phyloP scores from a whole-genome alignment of 805 yeast genomes.

The Spencermartinsiella europaea region DNA sequence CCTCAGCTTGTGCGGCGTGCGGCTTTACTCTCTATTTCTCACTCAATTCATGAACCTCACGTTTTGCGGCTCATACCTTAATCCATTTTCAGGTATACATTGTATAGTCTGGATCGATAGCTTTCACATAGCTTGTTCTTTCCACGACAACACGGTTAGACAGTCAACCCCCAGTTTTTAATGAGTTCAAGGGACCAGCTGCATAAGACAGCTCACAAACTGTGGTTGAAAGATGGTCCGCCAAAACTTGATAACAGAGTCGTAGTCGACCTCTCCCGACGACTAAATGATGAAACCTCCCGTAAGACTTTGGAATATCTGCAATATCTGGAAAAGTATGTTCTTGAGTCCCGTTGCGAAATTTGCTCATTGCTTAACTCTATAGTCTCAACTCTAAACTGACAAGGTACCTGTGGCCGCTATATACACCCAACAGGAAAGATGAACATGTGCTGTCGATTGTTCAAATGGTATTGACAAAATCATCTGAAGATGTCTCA shows the following conservation, averaged over 20 bases:
- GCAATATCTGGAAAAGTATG: constrained; percentile 16
- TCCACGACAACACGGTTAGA: too few relatives aligned
- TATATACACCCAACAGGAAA: constrained; percentile 38
- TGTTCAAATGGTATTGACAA: constrained; percentile 17
- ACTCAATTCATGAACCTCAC: too few relatives aligned
- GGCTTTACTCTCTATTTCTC: too few relatives aligned
- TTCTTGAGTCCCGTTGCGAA: neutral
- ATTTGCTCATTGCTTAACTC: neutral
- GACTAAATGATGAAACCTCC: neutral
- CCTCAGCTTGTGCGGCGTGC: too few relatives aligned
- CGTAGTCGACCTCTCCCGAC: neutral
- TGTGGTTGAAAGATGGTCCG: constrained; percentile 4
- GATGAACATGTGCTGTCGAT: constrained; percentile 38
- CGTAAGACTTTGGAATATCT: constrained; percentile 13
- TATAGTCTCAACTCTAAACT: neutral
- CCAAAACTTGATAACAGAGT: constrained; percentile 1
- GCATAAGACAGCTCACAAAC: neutral
- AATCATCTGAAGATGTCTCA: constrained; percentile 12
- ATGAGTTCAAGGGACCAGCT: neutral
- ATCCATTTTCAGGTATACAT: too few relatives aligned
- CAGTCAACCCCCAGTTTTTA: neutral
- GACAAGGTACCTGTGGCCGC: constrained; percentile 36
- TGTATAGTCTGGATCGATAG: too few relatives aligned
- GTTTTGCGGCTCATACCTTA: too few relatives aligned
- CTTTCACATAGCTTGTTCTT: too few relatives aligned